Evolutionary conservation across 768 basidiomycete species (phyloP), one percentile per base, ranked within the genome.

Genomic region (Lactarius deliciosus): DNA sequence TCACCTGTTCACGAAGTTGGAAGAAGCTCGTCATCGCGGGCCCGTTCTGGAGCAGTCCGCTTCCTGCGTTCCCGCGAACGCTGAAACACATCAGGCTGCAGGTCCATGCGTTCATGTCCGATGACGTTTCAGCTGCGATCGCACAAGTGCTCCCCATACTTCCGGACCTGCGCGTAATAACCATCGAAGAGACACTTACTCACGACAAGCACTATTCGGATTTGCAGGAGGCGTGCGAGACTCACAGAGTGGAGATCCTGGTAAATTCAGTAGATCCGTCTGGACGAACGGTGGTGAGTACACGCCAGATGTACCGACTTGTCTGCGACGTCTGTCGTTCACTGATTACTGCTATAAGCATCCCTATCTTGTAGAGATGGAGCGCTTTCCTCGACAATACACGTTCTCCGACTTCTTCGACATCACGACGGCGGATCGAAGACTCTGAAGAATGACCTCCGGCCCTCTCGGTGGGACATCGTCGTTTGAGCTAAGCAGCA

Each of bases 31-130:
- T 67, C 50, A 55, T 67, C 15, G 41, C 62, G 15, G 62, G 62
- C 47, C 66, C 66, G 9, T 63, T 67, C 57, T 63, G 66, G 66
- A 59, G 57, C 32, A 43, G 32, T 13, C 66, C 66, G 0, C 61
- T 67, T 15, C 66, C 66, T 43, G 40, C 62, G 15, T 50, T 67
- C 20, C 66, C 66, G 16, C 43, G 50, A 43, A 38, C 62, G 7
- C 50, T 67, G 13, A 54, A 38, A 43, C 66, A 67, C 32, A 60
- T 67, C 66, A 54, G 66, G 50, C 62, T 67, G 16, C 66, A 67
- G 38, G 66, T 60, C 22, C 61, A 67, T 30, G 66, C 62, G 10
- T 67, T 67, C 34, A 60, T 64, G 40, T 63, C 66, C 1, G 66
- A 64, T 36, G 22, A 47, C 0, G 47, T 63, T 41, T 30, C 63